Evolutionary conservation across 2,329 filamentous ascomycete genomes (phyloP), one percentile per base, ranked within the genome.

Genomic region (Botrytis porri): DNA sequence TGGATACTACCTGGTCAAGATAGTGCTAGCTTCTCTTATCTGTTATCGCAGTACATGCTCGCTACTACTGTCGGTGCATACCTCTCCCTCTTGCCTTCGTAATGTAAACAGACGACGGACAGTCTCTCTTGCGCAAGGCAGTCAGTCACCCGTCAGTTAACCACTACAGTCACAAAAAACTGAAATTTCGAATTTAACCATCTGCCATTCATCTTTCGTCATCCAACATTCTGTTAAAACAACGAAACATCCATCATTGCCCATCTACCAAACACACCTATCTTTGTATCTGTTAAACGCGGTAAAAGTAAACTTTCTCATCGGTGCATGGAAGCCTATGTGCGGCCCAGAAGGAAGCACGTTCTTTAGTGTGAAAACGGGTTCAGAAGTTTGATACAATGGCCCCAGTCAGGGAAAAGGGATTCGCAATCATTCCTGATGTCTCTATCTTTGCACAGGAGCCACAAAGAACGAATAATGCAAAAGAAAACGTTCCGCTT

Each of bases 381-480:
- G 12, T 25, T 43, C n/a, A 14, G 45, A 41, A 37, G 12, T 14
- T 69, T 57, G 65, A 32, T 59, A 41, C 3, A 29, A 66, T 57
- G 65, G 16, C 45, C 18, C 64, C 45, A 39, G 18, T 29, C 32
- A 7, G 51, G n/a, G 18, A 43, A 69, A 57, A 18, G n/a, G 14
- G 6, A 32, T 57, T 69, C 20, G n/a, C 48, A 25, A 69, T 43
- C 25, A 69, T 32, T 43, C 65, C 48, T 18, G 51, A 43, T 10
- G 32, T 25, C 12, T 69, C 54, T 18, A 14, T 69, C n/a, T 57
- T 67, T 67, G 64, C 64, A 57, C 35, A 57, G 48, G 65, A 69
- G 20, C 32, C 51, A 57, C 48, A 37, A 57, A 57, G n/a, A 57
- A 69, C 3, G 5, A n/a, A 25, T 18, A 9, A 48, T 48, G 43